phyloP scores from a whole-genome alignment of 2,329 filamentous ascomycete species.

The Colletotrichum sansevieriae region DNA sequence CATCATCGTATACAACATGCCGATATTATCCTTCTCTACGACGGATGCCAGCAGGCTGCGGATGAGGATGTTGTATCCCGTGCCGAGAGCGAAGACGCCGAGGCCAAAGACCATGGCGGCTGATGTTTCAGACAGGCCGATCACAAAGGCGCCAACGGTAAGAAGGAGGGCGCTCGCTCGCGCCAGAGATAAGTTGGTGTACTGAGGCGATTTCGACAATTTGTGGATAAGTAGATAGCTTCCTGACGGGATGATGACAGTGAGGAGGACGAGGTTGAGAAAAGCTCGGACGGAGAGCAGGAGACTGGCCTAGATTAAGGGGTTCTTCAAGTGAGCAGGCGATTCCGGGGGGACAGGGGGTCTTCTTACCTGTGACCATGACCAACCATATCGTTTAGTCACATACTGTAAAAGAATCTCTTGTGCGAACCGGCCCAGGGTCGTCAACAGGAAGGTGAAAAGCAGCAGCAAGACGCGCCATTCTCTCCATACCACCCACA shows the following conservation, averaged over 20 bases:
- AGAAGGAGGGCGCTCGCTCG: constrained; percentile 19
- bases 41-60: constrained; percentile 43
- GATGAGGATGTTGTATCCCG: constrained; percentile 38
- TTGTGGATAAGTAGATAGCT: no score
- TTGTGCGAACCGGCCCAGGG: constrained; percentile 30
- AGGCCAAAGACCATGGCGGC: constrained; percentile 14
- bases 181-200: neutral
- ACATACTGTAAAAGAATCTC: constrained; percentile 40
- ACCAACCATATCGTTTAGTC: constrained; percentile 40
- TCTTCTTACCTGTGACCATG: constrained; percentile 36
- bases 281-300: no score
- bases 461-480: neutral
- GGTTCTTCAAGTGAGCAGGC: no score
- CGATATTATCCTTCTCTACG: constrained; percentile 36
- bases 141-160: constrained; percentile 21
- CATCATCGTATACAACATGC: constrained; percentile 41
- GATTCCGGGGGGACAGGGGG: neutral
- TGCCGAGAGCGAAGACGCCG: constrained; percentile 31
- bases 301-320: no score
- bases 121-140: neutral
- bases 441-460: constrained; percentile 28
- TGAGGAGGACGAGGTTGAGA: no score
- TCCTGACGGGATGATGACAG: no score
- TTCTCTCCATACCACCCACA: neutral
- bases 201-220: neutral